These are phyloP conservation scores for Puccinellia tenuiflora DNA, from an alignment of 176 grass and related monocot genomes.

Conservation along the genomic window DNA sequence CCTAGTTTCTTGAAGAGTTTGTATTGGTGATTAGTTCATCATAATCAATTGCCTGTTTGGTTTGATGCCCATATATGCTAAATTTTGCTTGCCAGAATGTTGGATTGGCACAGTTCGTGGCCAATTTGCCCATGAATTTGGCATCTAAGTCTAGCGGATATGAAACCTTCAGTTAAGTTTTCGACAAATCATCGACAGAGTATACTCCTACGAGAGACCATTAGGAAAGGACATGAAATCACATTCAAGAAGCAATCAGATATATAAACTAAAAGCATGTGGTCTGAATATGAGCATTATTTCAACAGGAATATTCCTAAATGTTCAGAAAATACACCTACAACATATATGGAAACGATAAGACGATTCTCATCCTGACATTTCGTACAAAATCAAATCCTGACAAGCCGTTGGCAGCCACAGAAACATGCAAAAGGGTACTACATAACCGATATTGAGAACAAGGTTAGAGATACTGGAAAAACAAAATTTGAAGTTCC, in stretches of 20 bases:
- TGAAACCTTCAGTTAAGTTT: not conserved
- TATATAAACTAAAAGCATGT: not conserved
- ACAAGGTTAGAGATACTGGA: not conserved
- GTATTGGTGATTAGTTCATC: not conserved
- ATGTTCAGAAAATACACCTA: not conserved
- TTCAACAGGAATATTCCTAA: not conserved
- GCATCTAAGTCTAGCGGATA: not conserved
- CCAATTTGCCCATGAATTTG: not conserved
- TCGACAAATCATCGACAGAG: no score
- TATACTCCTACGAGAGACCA: not conserved
- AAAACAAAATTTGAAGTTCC: not conserved
- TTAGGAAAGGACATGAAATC: not conserved
- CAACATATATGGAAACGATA: not conserved
- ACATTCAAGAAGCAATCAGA: not conserved
- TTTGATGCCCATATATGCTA: not conserved
- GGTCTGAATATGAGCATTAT: not conserved
- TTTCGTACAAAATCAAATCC: not conserved
- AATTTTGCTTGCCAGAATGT: not conserved
- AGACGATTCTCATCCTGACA: not conserved
- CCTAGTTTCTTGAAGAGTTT: not conserved
- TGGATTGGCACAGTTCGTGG: not conserved
- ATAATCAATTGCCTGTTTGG: not conserved
- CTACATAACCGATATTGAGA: not conserved
- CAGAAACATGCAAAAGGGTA: not conserved
- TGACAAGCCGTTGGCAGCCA: not conserved